Base-by-base conservation (phyloP, 768 basidiomycete species). In the Cantharellus anzutake region DNA sequence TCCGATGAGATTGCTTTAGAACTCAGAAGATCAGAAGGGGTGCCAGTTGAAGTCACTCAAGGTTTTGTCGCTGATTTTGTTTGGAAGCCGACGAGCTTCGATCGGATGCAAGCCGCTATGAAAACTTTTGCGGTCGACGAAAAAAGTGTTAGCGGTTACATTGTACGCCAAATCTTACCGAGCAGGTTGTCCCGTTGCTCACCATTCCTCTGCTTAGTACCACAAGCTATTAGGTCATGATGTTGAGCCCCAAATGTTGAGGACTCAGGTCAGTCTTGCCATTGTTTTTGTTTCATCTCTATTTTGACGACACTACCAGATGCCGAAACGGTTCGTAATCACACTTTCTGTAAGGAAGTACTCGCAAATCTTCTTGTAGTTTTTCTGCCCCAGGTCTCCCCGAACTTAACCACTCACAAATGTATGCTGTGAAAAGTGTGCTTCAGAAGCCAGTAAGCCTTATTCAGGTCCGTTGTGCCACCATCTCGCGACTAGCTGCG, bases 71-170 rank as follows among this genome's bases (percentile, higher is more conserved):
- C 85, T n/a, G 96, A 99, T 70, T 99, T 98, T 67, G 94, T 99
- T 3, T 99, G 96, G 96, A 99, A 99, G 72, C 93, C 92, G 3
- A 99, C 96, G 1, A 98, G 94, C 70, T 99, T 99, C 67, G 96
- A 99, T 70, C 79, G 96, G 56, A 99, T 99, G 96, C 96, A 99
- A 69, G 78, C 91, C 41, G 94, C 96, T 0, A 98, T 99, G 94
- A 98, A 97, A 78, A 98, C 93, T 0, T 99, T 99, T 68, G 96
- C 96, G 4, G 86, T 99, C 16, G 96, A 99, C 65, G 96, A 99
- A 72, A 96, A 97, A 76, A 96, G 92, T 69, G 96, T 99, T 65
- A 93, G 89, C 68, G 96, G 94, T 5, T 99, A 97, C 64, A 99
- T 99, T 62, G 89, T 91, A 70, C 70, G 88, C 73, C 35, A 41